Conservation (phyloP, 2,329 filamentous ascomycete genomes). For the Clarireedia sp. region DNA sequence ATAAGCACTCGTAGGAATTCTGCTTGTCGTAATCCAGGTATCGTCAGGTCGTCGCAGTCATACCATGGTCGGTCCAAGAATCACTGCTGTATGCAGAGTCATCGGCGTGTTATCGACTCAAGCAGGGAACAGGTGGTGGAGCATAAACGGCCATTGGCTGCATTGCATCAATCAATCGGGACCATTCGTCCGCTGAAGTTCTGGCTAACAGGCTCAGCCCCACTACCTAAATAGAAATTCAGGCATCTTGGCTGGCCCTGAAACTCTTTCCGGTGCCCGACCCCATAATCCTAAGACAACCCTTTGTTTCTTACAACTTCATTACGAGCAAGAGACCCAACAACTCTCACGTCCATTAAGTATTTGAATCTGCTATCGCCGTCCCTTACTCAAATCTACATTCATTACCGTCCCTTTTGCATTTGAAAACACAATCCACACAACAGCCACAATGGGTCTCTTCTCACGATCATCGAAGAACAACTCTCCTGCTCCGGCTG, state of each 20-base stretch:
- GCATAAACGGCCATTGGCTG: too few species aligned
- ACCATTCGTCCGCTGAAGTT: not conserved
- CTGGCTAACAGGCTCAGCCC: not conserved
- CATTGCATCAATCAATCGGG: not conserved
- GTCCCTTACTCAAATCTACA: not conserved
- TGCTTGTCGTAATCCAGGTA: too few species aligned
- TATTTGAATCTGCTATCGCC: not conserved
- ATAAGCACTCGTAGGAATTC: too few species aligned
- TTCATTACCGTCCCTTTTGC: not conserved
- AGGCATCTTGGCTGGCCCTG: not conserved
- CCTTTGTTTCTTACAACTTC: not conserved
- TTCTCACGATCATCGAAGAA: conserved; percentile 43
- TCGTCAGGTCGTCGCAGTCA: too few species aligned
- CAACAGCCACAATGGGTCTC: conserved; percentile 25
- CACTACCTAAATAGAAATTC: not conserved
- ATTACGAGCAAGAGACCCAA: not conserved
- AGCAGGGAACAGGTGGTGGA: too few species aligned
- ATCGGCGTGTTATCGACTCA: too few species aligned
- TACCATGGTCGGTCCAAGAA: too few species aligned
- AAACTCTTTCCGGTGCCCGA: not conserved
- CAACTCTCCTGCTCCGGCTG: conserved; percentile 34
- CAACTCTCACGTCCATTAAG: not conserved
- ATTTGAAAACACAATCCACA: not conserved
- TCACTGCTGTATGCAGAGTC: too few species aligned
- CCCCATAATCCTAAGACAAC: not conserved